phyloP scores from a whole-genome alignment of 495 filamentous ascomycete species.

The Letharia lupina region DNA sequence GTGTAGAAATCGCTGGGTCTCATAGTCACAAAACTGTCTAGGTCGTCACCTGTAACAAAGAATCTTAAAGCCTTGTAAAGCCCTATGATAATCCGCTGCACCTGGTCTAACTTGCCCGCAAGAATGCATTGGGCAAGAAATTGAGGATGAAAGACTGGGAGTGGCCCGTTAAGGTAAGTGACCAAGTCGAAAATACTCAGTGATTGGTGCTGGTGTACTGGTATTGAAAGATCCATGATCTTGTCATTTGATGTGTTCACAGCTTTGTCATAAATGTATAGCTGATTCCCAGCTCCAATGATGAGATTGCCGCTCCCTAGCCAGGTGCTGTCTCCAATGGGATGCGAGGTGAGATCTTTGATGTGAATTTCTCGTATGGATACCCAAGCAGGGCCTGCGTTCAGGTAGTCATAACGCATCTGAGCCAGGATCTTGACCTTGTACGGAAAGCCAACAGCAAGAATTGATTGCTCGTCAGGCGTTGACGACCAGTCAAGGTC shows the following conservation, averaged over 20 bases:
- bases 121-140: conserved; percentile 85
- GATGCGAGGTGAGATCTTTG: conserved; percentile 75
- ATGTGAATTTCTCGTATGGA: conserved; percentile 74
- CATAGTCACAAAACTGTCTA: conserved; percentile 75
- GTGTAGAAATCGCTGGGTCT: conserved; percentile 62
- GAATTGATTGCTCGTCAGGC: conserved; percentile 80
- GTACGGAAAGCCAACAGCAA: conserved; percentile 85
- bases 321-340: conserved; percentile 91
- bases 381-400: conserved; percentile 85
- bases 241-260: conserved; percentile 57
- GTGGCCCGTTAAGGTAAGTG: conserved; percentile 71
- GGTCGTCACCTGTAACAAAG: conserved; percentile 67
- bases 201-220: conserved; percentile 40
- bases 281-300: conserved; percentile 83
- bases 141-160: conserved; percentile 91
- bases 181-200: conserved; percentile 74
- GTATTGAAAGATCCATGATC: conserved; percentile 55
- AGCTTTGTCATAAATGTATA: conserved; percentile 77
- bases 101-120: conserved; percentile 63
- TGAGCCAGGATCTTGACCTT: conserved; percentile 79
- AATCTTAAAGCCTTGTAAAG: conserved; percentile 77
- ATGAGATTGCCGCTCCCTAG: conserved; percentile 73
- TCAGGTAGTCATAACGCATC: conserved; percentile 88
- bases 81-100: conserved; percentile 64
- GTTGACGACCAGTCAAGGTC: conserved; percentile 95